Conservation (phyloP, 2,329 filamentous ascomycete species). For the Dactylella cylindrospora region DNA sequence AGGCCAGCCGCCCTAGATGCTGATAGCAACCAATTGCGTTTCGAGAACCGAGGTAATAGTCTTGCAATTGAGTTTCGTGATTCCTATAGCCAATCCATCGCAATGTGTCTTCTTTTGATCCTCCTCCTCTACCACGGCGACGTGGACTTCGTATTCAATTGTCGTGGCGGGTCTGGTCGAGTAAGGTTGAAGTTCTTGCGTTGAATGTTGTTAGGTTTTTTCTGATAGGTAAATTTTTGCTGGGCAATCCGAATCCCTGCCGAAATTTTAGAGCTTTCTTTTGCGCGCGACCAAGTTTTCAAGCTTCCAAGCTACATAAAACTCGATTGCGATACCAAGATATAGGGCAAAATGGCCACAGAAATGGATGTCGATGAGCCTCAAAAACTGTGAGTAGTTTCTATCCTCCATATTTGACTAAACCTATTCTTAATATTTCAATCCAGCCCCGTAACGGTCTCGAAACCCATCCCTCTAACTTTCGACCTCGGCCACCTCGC, state of each 20-base stretch:
- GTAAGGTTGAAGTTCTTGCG: slow-evolving; percentile 19
- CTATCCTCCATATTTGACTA: not conserved
- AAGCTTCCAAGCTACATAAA: not conserved
- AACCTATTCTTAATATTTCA: slow-evolving; percentile 7
- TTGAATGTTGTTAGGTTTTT: slow-evolving; percentile 30
- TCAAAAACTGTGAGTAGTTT: slow-evolving; percentile 21
- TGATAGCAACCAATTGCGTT: not conserved
- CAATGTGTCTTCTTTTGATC: not conserved
- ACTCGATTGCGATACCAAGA: too few relatives aligned
- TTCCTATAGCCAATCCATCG: slow-evolving; percentile 11
- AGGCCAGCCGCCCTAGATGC: not conserved
- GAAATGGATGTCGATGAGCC: slow-evolving; percentile 42
- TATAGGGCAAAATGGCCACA: slow-evolving; percentile 34
- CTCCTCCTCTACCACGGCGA: not conserved
- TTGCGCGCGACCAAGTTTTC: not conserved
- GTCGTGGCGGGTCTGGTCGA: not conserved
- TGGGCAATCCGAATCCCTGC: slow-evolving; percentile 19
- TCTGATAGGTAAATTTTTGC: slow-evolving; percentile 10
- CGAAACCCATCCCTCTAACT: slow-evolving; percentile 84
- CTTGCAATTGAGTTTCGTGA: too few relatives aligned
- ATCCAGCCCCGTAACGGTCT: slow-evolving; percentile 56
- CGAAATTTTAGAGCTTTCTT: slow-evolving; percentile 11
- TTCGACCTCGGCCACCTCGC: slow-evolving; percentile 89
- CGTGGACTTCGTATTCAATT: not conserved
- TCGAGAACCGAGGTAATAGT: too few relatives aligned